Evolutionary conservation across 352 stramenopile genomes (phyloP).

Genomic region (Aphanomyces invadans): DNA sequence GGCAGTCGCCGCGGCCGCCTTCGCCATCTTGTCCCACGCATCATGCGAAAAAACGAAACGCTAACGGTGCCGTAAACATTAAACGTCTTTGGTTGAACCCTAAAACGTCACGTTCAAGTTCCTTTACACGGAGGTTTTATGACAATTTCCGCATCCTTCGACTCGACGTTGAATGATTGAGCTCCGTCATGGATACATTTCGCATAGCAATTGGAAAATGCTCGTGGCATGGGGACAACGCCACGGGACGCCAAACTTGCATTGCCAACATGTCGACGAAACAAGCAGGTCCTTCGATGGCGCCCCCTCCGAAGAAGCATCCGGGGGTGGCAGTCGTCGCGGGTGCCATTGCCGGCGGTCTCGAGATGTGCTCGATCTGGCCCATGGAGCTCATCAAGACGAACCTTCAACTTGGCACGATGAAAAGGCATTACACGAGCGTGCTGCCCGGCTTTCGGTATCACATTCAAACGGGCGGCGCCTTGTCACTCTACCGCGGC

Average conservation of each 20-base stretch:
- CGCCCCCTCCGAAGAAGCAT: conserved; percentile 60
- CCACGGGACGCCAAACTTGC: too few relatives aligned
- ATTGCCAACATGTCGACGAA: background rate
- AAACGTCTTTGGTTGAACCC: conserved; percentile 24
- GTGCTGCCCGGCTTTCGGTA: conserved; percentile 70
- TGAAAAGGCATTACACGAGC: conserved; percentile 61
- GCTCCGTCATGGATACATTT: too few relatives aligned
- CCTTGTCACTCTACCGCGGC: conserved; percentile 87
- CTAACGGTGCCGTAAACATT: conserved; percentile 11
- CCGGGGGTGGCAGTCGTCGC: conserved; percentile 73
- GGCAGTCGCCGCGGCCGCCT: too few relatives aligned
- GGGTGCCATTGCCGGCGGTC: conserved; percentile 78
- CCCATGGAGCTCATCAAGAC: conserved; percentile 95
- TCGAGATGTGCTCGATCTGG: conserved; percentile 87
- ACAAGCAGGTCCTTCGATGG: conserved; percentile 15
- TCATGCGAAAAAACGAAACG: too few relatives aligned
- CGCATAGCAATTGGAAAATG: too few relatives aligned
- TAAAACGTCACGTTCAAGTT: too few relatives aligned
- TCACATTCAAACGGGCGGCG: conserved; percentile 54
- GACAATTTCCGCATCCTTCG: too few relatives aligned
- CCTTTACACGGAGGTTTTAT: too few relatives aligned
- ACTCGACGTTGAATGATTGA: background rate
- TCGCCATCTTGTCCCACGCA: too few relatives aligned
- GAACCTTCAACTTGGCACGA: conserved; percentile 84
- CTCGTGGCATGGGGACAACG: background rate